Evolutionary conservation across 306 rosid species (phyloP), one percentile per base, ranked within the genome.

Genomic region (Dicorynia guianensis): DNA sequence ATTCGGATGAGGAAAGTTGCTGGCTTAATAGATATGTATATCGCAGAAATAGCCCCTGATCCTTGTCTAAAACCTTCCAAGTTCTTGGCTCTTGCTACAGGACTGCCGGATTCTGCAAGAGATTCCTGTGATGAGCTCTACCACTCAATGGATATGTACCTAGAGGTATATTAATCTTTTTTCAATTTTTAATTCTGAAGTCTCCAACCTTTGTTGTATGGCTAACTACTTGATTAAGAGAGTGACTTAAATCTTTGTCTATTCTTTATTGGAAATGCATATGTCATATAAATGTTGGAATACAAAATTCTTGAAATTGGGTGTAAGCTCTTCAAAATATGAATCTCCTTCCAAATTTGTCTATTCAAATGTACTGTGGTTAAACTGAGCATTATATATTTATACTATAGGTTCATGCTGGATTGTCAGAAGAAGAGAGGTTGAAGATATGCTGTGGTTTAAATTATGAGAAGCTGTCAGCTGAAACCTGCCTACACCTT

Each of bases 31-130:
- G 99, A 95, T 87, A 83, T 82, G 91, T 95, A 95, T 40, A 81
- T 82, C 54, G 88, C 99, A 77, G 99, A 95, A 86, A 89, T 92
- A 59, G 96, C 99, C 34, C 99, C 99, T 14, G 99, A 92, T 80
- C 99, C 97, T 73, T 77, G 88, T 78, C 85, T 95, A 69, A 95
- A 83, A 79, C 73, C 87, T 79, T 89, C 89, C 0, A 95, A 89
- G 85, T 95, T 95, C 77, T 60, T 81, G 76, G 90, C 93, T 65
- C 82, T 95, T 63, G 87, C 90, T 52, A 81, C 69, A 30, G 85
- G 89, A 46, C 61, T 95, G 71, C 97, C 99, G 0, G 97, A 92
- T 67, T 85, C 85, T 74, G 97, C 97, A 0, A 85, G 99, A 83
- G 91, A 84, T 81, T 95, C 93, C 40, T 85, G 82, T 70, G 97